Evolutionary conservation across 1,284 basidiomycete species (phyloP).

Genomic region (Gomphus bonarii): DNA sequence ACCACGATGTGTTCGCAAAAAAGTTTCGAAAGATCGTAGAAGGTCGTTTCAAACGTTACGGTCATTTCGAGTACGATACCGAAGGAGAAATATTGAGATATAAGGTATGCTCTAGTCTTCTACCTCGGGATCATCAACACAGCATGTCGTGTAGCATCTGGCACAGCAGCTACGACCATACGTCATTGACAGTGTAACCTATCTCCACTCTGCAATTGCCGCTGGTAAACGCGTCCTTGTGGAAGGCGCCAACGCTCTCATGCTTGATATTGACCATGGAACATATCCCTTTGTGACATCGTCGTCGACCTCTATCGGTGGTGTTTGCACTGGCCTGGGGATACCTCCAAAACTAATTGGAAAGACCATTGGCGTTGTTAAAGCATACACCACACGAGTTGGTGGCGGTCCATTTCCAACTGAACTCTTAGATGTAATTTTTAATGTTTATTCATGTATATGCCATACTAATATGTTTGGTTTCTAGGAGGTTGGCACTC

Average conservation of each 20-base stretch:
- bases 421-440: constrained; percentile 79
- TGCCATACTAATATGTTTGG: background rate
- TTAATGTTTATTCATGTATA: background rate
- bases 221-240: constrained; percentile 79
- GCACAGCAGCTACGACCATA: constrained; percentile 83
- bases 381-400: constrained; percentile 96
- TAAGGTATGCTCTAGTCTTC: constrained; percentile 40
- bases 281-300: constrained; percentile 98
- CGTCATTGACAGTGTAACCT: constrained; percentile 82
- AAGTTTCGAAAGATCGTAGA: constrained; percentile 97
- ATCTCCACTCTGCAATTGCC: constrained; percentile 73
- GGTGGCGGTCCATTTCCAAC: constrained; percentile 97
- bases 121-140: background rate
- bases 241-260: constrained; percentile 95
- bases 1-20: constrained; percentile 73
- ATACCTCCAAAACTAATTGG: constrained; percentile 87
- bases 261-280: constrained; percentile 97
- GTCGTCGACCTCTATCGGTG: constrained; percentile 87
- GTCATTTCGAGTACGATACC: constrained; percentile 97
- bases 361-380: constrained; percentile 84
- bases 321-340: constrained; percentile 92
- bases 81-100: constrained; percentile 93
- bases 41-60: constrained; percentile 96
- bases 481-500: constrained; percentile 64
- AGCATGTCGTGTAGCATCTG: constrained; percentile 43